A percentile compares a stretch with the other conserved stretches of the same genome.
Evolutionary conservation across 2,329 filamentous ascomycete genomes (phyloP).

Genomic region (Cladosporium cucumerinum): DNA sequence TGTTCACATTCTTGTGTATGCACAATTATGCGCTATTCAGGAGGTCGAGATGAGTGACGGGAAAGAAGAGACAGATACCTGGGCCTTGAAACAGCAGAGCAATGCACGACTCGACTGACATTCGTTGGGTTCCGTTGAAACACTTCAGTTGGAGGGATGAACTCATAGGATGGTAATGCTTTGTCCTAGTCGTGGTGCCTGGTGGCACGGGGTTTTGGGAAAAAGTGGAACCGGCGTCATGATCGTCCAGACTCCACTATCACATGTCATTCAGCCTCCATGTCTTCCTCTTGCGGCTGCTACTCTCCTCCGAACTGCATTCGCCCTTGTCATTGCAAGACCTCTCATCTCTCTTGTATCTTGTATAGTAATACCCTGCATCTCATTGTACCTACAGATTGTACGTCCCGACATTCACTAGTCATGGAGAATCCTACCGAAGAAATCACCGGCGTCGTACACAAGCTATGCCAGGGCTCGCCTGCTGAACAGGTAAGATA

Average conservation of each 20-base stretch:
- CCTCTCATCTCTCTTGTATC: not conserved
- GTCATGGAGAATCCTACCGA: slow-evolving; percentile 40
- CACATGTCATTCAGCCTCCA: not conserved
- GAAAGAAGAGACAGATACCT: not conserved
- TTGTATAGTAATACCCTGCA: not conserved
- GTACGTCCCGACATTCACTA: not conserved
- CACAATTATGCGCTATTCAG: not conserved
- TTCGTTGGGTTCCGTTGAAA: not conserved
- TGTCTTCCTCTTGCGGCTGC: not conserved
- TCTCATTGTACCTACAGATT: not conserved
- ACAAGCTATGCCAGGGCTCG: slow-evolving; percentile 63
- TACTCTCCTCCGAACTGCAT: not conserved
- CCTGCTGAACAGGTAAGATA: slow-evolving; percentile 57
- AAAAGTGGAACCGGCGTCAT: not conserved
- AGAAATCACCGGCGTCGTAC: slow-evolving; percentile 66
- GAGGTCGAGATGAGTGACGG: too few species aligned
- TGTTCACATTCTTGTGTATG: slow-evolving; percentile 17
- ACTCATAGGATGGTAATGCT: not conserved
- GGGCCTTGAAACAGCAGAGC: not conserved
- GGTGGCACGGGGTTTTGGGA: not conserved
- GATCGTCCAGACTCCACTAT: not conserved
- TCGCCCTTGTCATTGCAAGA: not conserved
- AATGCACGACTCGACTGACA: not conserved
- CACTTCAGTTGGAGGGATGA: not conserved
- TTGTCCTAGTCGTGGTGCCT: not conserved